Conservation (phyloP, 2,329 filamentous ascomycete genomes). For the Xylaria sp. region DNA sequence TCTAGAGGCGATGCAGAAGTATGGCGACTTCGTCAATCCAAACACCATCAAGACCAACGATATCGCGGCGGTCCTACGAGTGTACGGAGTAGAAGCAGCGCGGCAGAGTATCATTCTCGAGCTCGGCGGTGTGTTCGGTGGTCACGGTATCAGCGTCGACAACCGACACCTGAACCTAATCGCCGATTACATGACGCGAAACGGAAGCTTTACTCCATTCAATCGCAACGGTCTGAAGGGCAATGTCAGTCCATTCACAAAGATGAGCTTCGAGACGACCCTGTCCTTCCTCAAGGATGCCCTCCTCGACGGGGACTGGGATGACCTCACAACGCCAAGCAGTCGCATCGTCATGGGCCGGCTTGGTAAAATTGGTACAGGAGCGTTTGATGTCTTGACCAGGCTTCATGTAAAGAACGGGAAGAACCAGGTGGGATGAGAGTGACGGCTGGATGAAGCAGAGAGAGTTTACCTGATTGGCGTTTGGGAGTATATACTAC, state of each 20-base stretch:
- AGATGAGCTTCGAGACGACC: slow-evolving; percentile 99
- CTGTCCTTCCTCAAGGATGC: slow-evolving; percentile 93
- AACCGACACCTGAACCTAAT: slow-evolving; percentile 94
- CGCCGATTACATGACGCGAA: slow-evolving; percentile 96
- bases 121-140: slow-evolving; percentile 83
- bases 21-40: slow-evolving; percentile 85
- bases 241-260: slow-evolving; percentile 91
- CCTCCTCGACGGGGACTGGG: slow-evolving; percentile 87
- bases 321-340: slow-evolving; percentile 86
- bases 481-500: slow-evolving; percentile 23
- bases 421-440: slow-evolving; percentile 46
- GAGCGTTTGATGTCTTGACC: slow-evolving; percentile 87
- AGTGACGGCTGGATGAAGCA: neutral
- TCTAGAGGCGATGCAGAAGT: slow-evolving; percentile 88
- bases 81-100: slow-evolving; percentile 94
- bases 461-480: slow-evolving; percentile 20
- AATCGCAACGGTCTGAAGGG: slow-evolving; percentile 88
- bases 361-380: slow-evolving; percentile 85
- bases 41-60: slow-evolving; percentile 92
- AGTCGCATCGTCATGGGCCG: slow-evolving; percentile 88
- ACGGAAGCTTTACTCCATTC: slow-evolving; percentile 89
- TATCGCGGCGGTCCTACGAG: slow-evolving; percentile 81
- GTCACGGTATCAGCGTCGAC: slow-evolving; percentile 93
- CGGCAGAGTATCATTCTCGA: slow-evolving; percentile 88
- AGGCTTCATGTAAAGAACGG: slow-evolving; percentile 64